Conservation (phyloP, 768 basidiomycete genomes). For the Calocybe gangraenosa region DNA sequence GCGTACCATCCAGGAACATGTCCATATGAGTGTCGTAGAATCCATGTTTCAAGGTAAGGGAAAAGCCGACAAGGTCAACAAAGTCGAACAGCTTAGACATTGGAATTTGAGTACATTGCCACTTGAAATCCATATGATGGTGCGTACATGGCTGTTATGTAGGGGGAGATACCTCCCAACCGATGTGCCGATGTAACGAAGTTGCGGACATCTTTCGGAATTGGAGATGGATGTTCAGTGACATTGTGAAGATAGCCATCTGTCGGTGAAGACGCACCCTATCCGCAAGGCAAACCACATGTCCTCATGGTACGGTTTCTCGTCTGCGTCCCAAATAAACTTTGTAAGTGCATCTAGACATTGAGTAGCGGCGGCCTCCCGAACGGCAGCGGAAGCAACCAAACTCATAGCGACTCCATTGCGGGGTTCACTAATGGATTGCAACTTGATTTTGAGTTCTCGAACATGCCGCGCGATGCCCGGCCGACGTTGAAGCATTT, state of each 20-base stretch:
- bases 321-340: slow-evolving; percentile 73
- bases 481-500: slow-evolving; percentile 53
- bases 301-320: slow-evolving; percentile 60
- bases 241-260: neutral
- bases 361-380: slow-evolving; percentile 40
- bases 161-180: slow-evolving; percentile 58
- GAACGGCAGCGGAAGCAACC: slow-evolving; percentile 48
- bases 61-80: slow-evolving; percentile 56
- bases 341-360: slow-evolving; percentile 59
- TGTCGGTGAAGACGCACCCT: slow-evolving; percentile 44
- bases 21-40: slow-evolving; percentile 64
- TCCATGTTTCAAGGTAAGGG: slow-evolving; percentile 51
- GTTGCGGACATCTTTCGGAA: slow-evolving; percentile 53
- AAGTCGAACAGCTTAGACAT: slow-evolving; percentile 62
- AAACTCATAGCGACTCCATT: slow-evolving; percentile 27
- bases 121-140: slow-evolving; percentile 1
- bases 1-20: slow-evolving; percentile 51
- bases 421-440: slow-evolving; percentile 20
- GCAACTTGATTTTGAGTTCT: slow-evolving; percentile 47
- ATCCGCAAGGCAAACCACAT: slow-evolving; percentile 76
- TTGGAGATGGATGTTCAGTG: slow-evolving; percentile 3
- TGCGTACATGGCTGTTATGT: slow-evolving; percentile 60
- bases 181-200: slow-evolving; percentile 58
- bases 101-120: neutral
- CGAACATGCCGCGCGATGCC: slow-evolving; percentile 67